Evolutionary conservation across 2,329 filamentous ascomycete genomes (phyloP).

Genomic region (Pseudodiploospora longispora): DNA sequence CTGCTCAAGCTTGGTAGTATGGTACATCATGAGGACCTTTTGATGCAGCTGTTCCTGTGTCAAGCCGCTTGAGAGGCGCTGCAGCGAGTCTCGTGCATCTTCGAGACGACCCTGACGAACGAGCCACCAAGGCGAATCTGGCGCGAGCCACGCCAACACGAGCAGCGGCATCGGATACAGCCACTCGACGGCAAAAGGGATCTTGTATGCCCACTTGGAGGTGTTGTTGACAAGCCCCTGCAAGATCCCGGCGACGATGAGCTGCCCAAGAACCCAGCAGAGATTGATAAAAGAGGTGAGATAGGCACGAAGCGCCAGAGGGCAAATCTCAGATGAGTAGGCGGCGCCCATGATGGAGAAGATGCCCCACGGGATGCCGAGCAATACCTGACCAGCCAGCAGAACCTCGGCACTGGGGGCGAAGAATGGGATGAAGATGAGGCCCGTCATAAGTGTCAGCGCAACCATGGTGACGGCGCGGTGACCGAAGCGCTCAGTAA

Average conservation of each 20-base stretch:
- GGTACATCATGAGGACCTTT: constrained; percentile 4
- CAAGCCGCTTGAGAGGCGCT: constrained; percentile 5
- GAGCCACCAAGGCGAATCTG: constrained; percentile 33
- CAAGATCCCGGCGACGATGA: constrained; percentile 7
- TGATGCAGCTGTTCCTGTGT: constrained; percentile 6
- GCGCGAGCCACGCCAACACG: constrained; percentile 14
- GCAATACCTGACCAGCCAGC: constrained; percentile 35
- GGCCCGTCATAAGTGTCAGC: constrained; percentile 24
- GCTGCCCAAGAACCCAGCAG: constrained; percentile 9
- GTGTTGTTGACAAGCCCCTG: constrained; percentile 9
- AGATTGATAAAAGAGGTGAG: constrained; percentile 26
- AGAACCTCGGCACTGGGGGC: constrained; percentile 27
- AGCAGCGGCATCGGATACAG: constrained; percentile 14
- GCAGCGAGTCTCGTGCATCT: constrained; percentile 15
- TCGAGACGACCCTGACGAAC: constrained; percentile 25
- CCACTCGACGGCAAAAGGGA: constrained; percentile 19
- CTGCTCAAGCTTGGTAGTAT: constrained; percentile 11
- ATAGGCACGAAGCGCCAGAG: constrained; percentile 25
- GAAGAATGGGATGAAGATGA: constrained; percentile 16
- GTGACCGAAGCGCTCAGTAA: constrained; percentile 13
- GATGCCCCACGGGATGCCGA: constrained; percentile 30
- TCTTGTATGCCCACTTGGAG: constrained; percentile 15
- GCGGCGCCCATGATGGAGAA: constrained; percentile 32
- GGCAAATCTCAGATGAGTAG: constrained; percentile 32
- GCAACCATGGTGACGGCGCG: constrained; percentile 45